These are phyloP conservation scores for Lophium mytilinum DNA, from an alignment of 495 filamentous ascomycete genomes.

Conservation along the genomic window DNA sequence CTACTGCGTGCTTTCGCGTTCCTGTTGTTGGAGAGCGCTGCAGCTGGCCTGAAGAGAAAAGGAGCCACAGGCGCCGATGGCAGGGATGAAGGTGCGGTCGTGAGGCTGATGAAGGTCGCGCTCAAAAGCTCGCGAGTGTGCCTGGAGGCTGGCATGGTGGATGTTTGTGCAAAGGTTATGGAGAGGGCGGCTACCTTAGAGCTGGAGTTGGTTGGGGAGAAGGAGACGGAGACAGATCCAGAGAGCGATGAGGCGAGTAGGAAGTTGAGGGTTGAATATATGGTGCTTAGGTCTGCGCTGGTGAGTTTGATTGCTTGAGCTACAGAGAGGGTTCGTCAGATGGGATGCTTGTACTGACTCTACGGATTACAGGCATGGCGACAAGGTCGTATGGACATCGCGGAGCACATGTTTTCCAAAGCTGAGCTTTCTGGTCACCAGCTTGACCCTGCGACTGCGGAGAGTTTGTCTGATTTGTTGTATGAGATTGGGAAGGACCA, in stretches of 20 bases:
- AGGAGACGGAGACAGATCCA: constrained; percentile 29
- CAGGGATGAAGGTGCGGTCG: neutral
- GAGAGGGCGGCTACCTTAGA: constrained; percentile 58
- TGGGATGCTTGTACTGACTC: neutral
- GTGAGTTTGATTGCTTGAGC: constrained; percentile 36
- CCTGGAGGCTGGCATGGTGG: constrained; percentile 48
- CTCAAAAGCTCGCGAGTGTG: constrained; percentile 59
- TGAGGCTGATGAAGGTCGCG: constrained; percentile 56
- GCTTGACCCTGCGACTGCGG: constrained; percentile 45
- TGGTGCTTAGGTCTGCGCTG: constrained; percentile 57
- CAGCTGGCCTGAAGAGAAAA: constrained; percentile 1
- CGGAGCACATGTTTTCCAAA: constrained; percentile 68
- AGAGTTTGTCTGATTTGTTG: constrained; percentile 61
- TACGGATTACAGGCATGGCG: constrained; percentile 55
- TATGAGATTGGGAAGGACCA: constrained; percentile 64
- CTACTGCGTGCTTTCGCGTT: constrained; percentile 59
- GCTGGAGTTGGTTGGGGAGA: constrained; percentile 40
- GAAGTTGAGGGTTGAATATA: constrained; percentile 56
- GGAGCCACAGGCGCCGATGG: neutral
- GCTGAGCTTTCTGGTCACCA: constrained; percentile 33
- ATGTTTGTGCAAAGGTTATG: constrained; percentile 50
- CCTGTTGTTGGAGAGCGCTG: constrained; percentile 56
- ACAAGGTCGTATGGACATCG: constrained; percentile 61
- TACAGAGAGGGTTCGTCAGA: neutral
- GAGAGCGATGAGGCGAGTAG: constrained; percentile 21